Base-by-base conservation (phyloP, 164 flowering plant species). In the Vitis rotundifolia region DNA sequence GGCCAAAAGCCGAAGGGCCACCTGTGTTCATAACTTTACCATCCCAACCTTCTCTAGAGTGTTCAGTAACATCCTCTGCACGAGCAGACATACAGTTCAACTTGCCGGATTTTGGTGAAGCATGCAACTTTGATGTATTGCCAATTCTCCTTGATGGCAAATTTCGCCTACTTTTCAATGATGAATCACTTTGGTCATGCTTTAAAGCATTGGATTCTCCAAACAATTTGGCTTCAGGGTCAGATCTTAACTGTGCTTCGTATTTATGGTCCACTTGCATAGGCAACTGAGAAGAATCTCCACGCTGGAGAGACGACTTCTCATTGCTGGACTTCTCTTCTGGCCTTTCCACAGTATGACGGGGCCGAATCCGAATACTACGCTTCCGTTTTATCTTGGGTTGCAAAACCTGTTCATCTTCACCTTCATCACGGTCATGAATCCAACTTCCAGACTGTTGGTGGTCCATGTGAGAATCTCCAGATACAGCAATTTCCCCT, bases 371-470 rank as follows among this genome's bases (percentile, higher is more conserved):
- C 3, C 99, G 83, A 67, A 93, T 81, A 68, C 98, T 96, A 52
- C 99, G 91, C 65, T 96, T 96, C 50, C 98, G 81, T 82, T 89
- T 93, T 68, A 91, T 85, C 84, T 88, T 96, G 59, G 98, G 98
- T 74, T 96, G 99, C 79, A 93, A 68, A 68, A 93, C 98, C 77
- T 96, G 99, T 64, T 92, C 99, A 74, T 93, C 98, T 74, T 96
- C 99, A 73, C 85, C 92, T 75, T 96, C 98, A 64, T 96, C 97
- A 59, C 93, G 92, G 8, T 93, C 98, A 79, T 93, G 97, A 73
- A 77, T 80, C 97, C 97, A 91, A 81, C 99, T 96, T 73, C 91
- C 98, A 68, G 99, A 96, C 73, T 86, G 97, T 79, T 91, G 98
- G 71, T 76, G 83, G 63, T 92, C 97, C 85, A 89, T 70, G 65